These are phyloP conservation scores for Xylariaceae sp. DNA, from an alignment of 2,329 filamentous ascomycete species.

Conservation along the genomic window DNA sequence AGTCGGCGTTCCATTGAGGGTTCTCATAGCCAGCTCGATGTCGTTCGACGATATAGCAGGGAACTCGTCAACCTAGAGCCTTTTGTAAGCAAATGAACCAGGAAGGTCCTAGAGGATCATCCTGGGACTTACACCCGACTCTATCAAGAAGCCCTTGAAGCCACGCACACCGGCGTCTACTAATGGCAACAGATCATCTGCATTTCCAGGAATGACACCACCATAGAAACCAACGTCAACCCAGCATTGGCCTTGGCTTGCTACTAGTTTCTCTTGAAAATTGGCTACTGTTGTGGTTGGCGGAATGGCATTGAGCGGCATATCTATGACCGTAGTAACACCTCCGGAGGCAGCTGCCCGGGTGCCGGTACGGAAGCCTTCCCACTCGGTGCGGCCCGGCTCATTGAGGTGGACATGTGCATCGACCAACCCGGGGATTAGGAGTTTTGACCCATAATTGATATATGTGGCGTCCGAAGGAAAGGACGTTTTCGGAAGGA, in stretches of 20 bases:
- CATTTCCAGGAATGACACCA: constrained; percentile 88
- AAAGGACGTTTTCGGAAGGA: constrained; percentile 74
- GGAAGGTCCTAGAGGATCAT: background rate
- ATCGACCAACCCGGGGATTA: constrained; percentile 90
- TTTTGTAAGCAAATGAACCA: constrained; percentile 19
- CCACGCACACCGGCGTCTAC: constrained; percentile 84
- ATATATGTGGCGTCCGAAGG: constrained; percentile 68
- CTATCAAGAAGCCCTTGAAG: constrained; percentile 97
- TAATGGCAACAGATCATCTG: constrained; percentile 70
- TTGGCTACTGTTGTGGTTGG: constrained; percentile 86
- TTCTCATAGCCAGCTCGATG: constrained; percentile 73
- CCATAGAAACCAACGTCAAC: constrained; percentile 99
- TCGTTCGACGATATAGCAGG: constrained; percentile 81
- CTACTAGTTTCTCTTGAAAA: constrained; percentile 79
- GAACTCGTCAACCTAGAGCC: constrained; percentile 80
- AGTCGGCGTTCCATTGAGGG: constrained; percentile 75
- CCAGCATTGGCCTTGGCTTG: constrained; percentile 87
- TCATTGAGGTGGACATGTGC: constrained; percentile 98
- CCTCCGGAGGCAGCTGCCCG: constrained; percentile 91
- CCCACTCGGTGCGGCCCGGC: constrained; percentile 95
- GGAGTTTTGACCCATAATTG: constrained; percentile 78
- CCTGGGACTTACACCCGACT: constrained; percentile 85
- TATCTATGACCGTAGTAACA: constrained; percentile 94
- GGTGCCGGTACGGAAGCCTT: constrained; percentile 94
- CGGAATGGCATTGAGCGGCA: constrained; percentile 95